Conservation (phyloP, 1,139 yeast species). For the Pichia sp. region DNA sequence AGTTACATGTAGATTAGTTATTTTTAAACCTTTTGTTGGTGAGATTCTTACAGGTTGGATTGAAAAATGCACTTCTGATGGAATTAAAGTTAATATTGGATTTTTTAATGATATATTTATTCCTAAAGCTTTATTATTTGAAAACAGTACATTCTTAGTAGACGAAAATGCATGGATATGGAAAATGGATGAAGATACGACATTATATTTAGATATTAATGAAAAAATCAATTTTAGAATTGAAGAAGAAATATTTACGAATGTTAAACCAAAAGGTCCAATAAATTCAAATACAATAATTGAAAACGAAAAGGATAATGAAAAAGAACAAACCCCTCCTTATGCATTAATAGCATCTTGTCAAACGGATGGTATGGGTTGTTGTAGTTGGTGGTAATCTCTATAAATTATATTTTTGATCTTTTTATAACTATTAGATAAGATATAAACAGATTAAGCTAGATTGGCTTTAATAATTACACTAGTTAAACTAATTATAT, state of each 20-base stretch:
- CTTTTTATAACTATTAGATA: neutral
- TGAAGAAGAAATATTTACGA: slow-evolving; percentile 81
- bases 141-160: slow-evolving; percentile 61
- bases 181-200: slow-evolving; percentile 69
- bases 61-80: slow-evolving; percentile 78
- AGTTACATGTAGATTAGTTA: slow-evolving; percentile 65
- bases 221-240: slow-evolving; percentile 87
- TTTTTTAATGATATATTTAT: slow-evolving; percentile 90
- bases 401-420: neutral
- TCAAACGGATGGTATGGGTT: slow-evolving; percentile 94
- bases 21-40: slow-evolving; percentile 92
- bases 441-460: neutral
- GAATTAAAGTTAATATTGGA: slow-evolving; percentile 75
- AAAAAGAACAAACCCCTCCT: slow-evolving; percentile 46
- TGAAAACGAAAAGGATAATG: slow-evolving; percentile 18
- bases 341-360: slow-evolving; percentile 87
- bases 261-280: slow-evolving; percentile 71
- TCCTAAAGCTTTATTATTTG: slow-evolving; percentile 76
- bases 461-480: no score
- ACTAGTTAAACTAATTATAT: slow-evolving; percentile 44
- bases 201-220: slow-evolving; percentile 77
- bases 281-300: slow-evolving; percentile 8
- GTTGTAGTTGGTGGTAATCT: slow-evolving; percentile 91
- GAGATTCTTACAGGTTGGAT: slow-evolving; percentile 95
- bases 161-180: slow-evolving; percentile 95